Base-by-base conservation (phyloP, 345 rosid species). In the Arabis hirsuta region DNA sequence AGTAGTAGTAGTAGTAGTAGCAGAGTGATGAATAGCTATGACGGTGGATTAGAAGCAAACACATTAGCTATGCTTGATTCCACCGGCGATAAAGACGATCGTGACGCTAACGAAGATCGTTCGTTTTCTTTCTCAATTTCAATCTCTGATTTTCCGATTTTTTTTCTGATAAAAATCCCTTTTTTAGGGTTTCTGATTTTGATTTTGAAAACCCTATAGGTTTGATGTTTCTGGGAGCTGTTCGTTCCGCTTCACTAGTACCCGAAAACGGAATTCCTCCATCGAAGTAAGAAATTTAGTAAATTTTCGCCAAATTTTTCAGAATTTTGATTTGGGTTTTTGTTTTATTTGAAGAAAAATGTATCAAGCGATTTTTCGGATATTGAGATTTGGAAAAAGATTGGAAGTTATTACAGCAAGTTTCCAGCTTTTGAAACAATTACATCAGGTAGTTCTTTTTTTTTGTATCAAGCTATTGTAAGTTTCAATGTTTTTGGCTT, bases 221-320 rank as follows among this genome's bases (percentile, higher is more conserved):
- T 36, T 67, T 90, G 74, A 84, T 82, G 71, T 93, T 84, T 78
- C 84, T 93, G 0, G 90, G 88, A 75, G 98, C 90, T 38, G 96
- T 88, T 81, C 89, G 93, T 4, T 77, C 80, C 4, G 81, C 89
- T 72, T 81, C 85, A 6, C 48, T 92, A 62, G 80, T 84, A 6
- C 81, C 83, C 0, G 81, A 81, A 20, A 51, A 61, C n/a, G 85
- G 77, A 61, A 76, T 73, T 55, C 87, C 86, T 64, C 90, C 96
- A 38, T 86, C 96, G 9, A 69, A 53, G 98, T 88, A 82, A 76
- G 5, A 24, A 13, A 67, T n/a, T 45, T 61, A 3, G n/a, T 7
- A 1, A 12, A 1, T 26, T 10, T 41, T 1, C 0, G n/a, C 1
- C 0, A 0, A 62, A 53, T 45, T 13, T 19, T 1, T 19, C 12